Base-by-base conservation (phyloP, 2,329 filamentous ascomycete genomes). In the Atkinsonella hypoxylon region DNA sequence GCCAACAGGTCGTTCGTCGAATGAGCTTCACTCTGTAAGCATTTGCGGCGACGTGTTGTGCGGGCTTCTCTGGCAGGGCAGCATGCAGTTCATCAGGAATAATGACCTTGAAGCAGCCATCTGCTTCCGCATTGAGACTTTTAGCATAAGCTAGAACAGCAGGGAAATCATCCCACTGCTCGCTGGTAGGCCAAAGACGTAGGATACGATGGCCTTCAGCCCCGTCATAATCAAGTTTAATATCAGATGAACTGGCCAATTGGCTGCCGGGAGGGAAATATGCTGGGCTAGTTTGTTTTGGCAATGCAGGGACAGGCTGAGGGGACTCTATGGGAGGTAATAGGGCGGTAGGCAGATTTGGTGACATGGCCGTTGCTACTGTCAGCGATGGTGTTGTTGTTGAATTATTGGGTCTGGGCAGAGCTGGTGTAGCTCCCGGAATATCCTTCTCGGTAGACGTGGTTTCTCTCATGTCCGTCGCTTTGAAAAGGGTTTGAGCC, bases 101-200 rank as follows among this genome's bases (percentile, higher is more conserved):
- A 22, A 64, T 51, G 6, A 68, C 61, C 54, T 69, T 69, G 57
- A 69, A 69, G 59, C 67, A 69, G 30, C 67, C 67, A 38, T 69
- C 64, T 3, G 55, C 53, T 12, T 61, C 57, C 20, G 63, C 66
- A 17, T 64, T 60, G 1, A 62, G 61, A 9, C 52, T 55, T 38
- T 57, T 58, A 5, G 67, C 67, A 51, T 62, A 62, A 17, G 61
- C 55, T n/a, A 69, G 59, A 36, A 69, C 58, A 17, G 63, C 54
- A 3, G 67, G 61, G 34, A 69, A 69, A 48, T 69, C 63, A 20
- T 56, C 53, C 67, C 67, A 69, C 53, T 69, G 67, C 22, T 59
- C 53, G 5, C 53, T 46, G 0, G 64, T 67, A 9, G 67, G 67
- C 44, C 61, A 64, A 49, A 69, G 59, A 34, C 64, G 63, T 41